Evolutionary conservation across 306 rosid species (phyloP), one percentile per base, ranked within the genome.

Genomic region (Trifolium repens): DNA sequence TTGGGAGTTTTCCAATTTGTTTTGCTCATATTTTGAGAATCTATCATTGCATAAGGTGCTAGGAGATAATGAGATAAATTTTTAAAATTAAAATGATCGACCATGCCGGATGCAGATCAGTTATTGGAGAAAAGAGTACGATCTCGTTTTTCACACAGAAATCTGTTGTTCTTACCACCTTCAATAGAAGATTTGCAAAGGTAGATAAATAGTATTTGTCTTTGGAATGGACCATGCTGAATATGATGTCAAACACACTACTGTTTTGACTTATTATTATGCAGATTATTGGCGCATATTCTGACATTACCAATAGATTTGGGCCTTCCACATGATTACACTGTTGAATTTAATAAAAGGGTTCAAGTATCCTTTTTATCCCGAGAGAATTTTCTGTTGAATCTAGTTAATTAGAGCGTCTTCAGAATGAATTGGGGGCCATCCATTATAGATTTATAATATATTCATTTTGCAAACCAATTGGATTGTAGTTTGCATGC

Each of bases 91-190:
- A 73, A 54, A 37, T 73, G 27, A 69, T 70, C 30, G 65, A 35
- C 67, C 61, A 14, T 83, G 86, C 89, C 91, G 98, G 98, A 91
- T 81, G 97, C 98, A 3, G 98, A 91, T 83, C 97, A 90, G 86
- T 86, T 91, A 72, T 82, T 94, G 77, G 97, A 94, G 75, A 94
- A 94, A 85, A 91, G 97, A 85, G 97, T 94, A 16, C 92, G 91
- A 74, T 90, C 98, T 82, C 97, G 96, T 24, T 94, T 94, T 84
- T 94, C 98, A 37, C 97, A 90, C 80, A 88, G 98, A 84, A 94
- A 94, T 85, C 78, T 87, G 50, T 42, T 94, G 79, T 91, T 91
- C 83, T 85, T 89, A 82, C 97, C 96, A 73, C 96, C 96, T 73
- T 79, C 89, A 27, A 57, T 68, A 37, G 96, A 89, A 40, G 93